Evolutionary conservation across 2,329 filamentous ascomycete genomes (phyloP), one percentile per base, ranked within the genome.

Genomic region (Colletotrichum sp.): DNA sequence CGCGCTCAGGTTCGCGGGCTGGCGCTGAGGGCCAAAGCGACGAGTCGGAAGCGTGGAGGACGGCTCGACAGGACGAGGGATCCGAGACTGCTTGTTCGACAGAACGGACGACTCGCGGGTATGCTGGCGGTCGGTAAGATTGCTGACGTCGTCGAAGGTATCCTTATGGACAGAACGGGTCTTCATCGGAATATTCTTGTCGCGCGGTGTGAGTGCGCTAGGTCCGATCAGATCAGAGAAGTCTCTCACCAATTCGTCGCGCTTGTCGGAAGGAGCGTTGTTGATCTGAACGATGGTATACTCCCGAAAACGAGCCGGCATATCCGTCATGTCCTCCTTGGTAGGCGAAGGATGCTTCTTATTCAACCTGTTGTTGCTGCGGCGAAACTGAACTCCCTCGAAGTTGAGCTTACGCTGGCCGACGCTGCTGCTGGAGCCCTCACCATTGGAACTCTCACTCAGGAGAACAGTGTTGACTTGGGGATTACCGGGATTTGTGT

Each of bases 271-370:
- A 18, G 75, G 71, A n/a, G 65, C 65, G n/a, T 62, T 62, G n/a
- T 67, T 49, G 59, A 75, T 75, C n/a, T 75, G 59, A 4, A 52
- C 34, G 21, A 74, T 60, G n/a, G 65, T 66, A 55, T 44, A 76
- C 7, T 24, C 72, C 26, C 81, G 81, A 21, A 88, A 82, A 3
- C 83, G 84, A 36, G 77, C 72, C 65, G 85, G 83, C 28, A 88
- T 79, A n/a, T 83, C 79, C 65, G 87, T 83, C 26, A 88, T 79
- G 12, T 83, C 83, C 34, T 82, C 80, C 73, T 87, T 87, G 80
- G 84, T 87, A 4, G 87, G 87, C 4, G 87, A 88, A 7, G 87
- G 87, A 52, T 88, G 86, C 72, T 88, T 88, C 81, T 88, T 88
- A 18, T 12, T 62, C 13, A 67, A 13, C 4, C 73, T 65, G 7